Evolutionary conservation across 768 basidiomycete species (phyloP).

Genomic region (Lanmaoa pseudosensibilis): DNA sequence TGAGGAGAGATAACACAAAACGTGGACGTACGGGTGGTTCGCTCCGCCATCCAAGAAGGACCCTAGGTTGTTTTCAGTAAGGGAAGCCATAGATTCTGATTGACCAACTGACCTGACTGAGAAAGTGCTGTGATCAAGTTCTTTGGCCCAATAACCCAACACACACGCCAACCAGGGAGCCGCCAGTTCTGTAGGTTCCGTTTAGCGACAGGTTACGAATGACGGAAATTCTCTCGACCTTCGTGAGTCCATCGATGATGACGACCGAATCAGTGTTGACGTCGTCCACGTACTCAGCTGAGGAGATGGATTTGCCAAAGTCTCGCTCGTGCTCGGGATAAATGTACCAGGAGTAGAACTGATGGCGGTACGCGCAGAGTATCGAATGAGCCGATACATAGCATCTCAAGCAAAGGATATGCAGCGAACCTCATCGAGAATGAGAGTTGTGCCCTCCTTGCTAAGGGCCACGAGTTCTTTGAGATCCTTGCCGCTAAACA

Average conservation of each 20-base stretch:
- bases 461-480: constrained; percentile 73
- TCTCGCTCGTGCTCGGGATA: constrained; percentile 79
- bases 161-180: constrained; percentile 91
- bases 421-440: constrained; percentile 71
- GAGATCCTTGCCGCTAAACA: constrained; percentile 69
- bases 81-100: background rate
- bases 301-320: constrained; percentile 75
- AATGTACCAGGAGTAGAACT: constrained; percentile 97
- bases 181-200: constrained; percentile 75
- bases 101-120: constrained; percentile 62
- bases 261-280: constrained; percentile 83
- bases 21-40: constrained; percentile 74
- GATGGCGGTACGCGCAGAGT: background rate
- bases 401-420: background rate
- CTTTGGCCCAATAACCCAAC: constrained; percentile 92
- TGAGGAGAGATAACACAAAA: background rate
- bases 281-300: constrained; percentile 81
- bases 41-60: constrained; percentile 95
- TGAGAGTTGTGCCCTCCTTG: constrained; percentile 77
- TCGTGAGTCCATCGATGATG: constrained; percentile 91
- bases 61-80: constrained; percentile 36
- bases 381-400: background rate
- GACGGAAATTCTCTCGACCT: constrained; percentile 44
- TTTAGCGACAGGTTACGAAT: background rate
- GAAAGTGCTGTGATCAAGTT: constrained; percentile 85